Evolutionary conservation across 2,329 filamentous ascomycete species (phyloP).

Genomic region (Fusarium pseudoanthophilum): DNA sequence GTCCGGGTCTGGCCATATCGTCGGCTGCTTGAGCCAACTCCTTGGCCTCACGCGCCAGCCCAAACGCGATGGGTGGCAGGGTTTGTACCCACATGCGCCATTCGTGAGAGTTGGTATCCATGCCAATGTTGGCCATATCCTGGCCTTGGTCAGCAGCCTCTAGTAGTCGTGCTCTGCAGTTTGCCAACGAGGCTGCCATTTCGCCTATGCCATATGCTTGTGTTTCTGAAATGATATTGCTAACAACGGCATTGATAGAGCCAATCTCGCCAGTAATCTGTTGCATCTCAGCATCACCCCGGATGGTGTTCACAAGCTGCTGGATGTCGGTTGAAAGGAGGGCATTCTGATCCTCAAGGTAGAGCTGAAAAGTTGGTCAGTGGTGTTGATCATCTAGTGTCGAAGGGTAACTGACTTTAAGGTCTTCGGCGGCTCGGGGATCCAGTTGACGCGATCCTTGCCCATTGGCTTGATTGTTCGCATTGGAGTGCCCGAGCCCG

Average conservation of each 20-base stretch:
- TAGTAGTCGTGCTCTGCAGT: constrained; percentile 73
- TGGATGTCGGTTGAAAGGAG: constrained; percentile 83
- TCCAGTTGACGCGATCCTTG: constrained; percentile 53
- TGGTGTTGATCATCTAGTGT: background rate
- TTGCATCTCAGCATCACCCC: constrained; percentile 70
- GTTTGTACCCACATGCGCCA: constrained; percentile 75
- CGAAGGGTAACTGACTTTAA: constrained; percentile 53
- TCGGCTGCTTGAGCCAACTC: constrained; percentile 66
- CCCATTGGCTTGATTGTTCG: constrained; percentile 53
- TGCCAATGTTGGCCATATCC: constrained; percentile 64
- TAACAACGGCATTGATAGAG: constrained; percentile 76
- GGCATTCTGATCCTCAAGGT: constrained; percentile 85
- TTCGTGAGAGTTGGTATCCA: constrained; percentile 60
- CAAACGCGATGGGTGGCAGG: constrained; percentile 86
- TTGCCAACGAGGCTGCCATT: constrained; percentile 67
- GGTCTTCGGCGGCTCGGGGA: constrained; percentile 58
- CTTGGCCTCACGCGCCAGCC: constrained; percentile 84
- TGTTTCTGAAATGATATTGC: constrained; percentile 74
- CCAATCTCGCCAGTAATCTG: constrained; percentile 76
- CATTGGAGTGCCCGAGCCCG: constrained; percentile 50
- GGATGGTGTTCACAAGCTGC: constrained; percentile 78
- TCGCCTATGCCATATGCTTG: constrained; percentile 64
- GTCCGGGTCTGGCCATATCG: constrained; percentile 47
- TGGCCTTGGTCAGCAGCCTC: constrained; percentile 71
- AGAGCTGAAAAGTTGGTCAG: constrained; percentile 63